Base-by-base conservation (phyloP, 352 stramenopile species). In the Phytophthora aleatoria region DNA sequence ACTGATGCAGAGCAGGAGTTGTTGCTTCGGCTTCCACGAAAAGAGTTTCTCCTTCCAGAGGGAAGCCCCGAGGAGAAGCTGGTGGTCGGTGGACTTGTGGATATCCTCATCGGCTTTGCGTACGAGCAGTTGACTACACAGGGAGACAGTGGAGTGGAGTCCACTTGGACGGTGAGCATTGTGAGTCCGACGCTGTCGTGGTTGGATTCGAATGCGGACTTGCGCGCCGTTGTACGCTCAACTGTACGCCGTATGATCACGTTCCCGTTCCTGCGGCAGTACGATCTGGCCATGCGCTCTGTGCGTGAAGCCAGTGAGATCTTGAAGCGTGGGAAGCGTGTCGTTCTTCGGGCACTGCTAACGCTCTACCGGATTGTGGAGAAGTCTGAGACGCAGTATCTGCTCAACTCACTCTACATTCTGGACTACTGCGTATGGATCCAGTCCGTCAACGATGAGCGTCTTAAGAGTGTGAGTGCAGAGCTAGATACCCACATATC, bases 111-210 rank as follows among this genome's bases (percentile, higher is more conserved):
- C 38, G 92, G 93, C 3, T 99, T 98, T 66, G 85, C 77, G 5
- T 99, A 99, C 73, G 97, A 99, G 57, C 85, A 98, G 47, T 74
- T 98, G 30, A 97, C 90, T 11, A 99, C 93, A 2, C 85, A 97
- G 56, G 97, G 96, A 35, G 97, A 99, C 64, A 88, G 91, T 50
- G 97, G 85, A 8, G 88, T 99, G 5, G 97, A 99, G 79, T 99
- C 96, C 6, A 91, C 95, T 11, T 99, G 97, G 96, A 99, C 97
- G 12, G 89, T 98, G 9, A 96, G 93, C 43, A 98, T 95, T 65
- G 68, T 99, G 24, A 99, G 94, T 53, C 81, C 94, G 26, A 96
- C 92, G 5, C 67, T 99, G 5, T 92, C 87, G 50, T 99, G 97
- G 94, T 74, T 99, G 35, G 94, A 99, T 71, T 76, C 79, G 38